Evolutionary conservation across 2,329 filamentous ascomycete genomes (phyloP).

Genomic region (Ascocoryne sarcoides): DNA sequence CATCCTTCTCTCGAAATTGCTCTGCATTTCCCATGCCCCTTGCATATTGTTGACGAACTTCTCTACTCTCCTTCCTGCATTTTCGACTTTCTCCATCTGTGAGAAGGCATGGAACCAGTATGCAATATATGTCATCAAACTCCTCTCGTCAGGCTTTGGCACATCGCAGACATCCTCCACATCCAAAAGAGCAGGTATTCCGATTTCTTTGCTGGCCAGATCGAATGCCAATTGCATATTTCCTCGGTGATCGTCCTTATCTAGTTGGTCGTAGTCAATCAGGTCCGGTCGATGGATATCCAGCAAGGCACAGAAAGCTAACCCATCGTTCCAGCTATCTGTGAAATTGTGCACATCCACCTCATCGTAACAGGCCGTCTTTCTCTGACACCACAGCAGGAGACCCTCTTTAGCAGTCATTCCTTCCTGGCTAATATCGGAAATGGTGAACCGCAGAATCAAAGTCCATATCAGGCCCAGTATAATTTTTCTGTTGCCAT

Average conservation of each 20-base stretch:
- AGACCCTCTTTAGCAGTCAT: constrained; percentile 96
- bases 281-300: constrained; percentile 96
- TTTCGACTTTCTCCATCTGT: constrained; percentile 97
- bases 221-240: constrained; percentile 99
- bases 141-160: constrained; percentile 88
- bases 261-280: constrained; percentile 90
- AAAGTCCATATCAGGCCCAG: constrained; percentile 96
- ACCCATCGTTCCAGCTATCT: constrained; percentile 90
- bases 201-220: constrained; percentile 91
- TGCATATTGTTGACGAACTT: constrained; percentile 99
- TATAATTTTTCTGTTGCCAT: constrained; percentile 96
- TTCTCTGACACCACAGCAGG: constrained; percentile 93
- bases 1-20: constrained; percentile 88
- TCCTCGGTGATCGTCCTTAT: constrained; percentile 87
- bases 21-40: constrained; percentile 99
- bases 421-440: constrained; percentile 95
- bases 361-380: constrained; percentile 97
- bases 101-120: constrained; percentile 99
- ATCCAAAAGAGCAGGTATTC: constrained; percentile 89
- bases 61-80: constrained; percentile 89
- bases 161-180: constrained; percentile 98
- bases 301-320: constrained; percentile 91
- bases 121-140: constrained; percentile 98
- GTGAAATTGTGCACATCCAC: constrained; percentile 95
- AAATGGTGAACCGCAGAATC: constrained; percentile 96